Percentiles rank a stretch among this genome's conserved stretches.
Evolutionary conservation across 1,284 basidiomycete species (phyloP).

Genomic region (Pisolithus thermaeus): DNA sequence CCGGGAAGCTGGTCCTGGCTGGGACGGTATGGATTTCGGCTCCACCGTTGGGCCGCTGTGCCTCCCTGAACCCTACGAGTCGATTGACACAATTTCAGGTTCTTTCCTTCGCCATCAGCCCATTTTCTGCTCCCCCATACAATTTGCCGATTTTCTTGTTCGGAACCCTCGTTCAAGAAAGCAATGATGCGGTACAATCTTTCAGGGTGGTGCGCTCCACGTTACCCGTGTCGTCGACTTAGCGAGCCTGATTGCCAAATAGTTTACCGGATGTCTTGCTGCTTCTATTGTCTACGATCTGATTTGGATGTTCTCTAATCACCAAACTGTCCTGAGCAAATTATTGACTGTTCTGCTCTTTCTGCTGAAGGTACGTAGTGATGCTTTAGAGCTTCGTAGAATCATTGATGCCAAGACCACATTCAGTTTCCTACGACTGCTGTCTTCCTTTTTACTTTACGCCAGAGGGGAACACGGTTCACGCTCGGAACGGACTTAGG

Average conservation of each 20-base stretch:
- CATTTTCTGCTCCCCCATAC: slow-evolving; percentile 58
- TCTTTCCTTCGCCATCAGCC: slow-evolving; percentile 56
- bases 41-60: too few species aligned
- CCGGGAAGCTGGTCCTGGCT: slow-evolving; percentile 59
- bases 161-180: slow-evolving; percentile 65
- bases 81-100: slow-evolving; percentile 22
- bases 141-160: slow-evolving; percentile 74
- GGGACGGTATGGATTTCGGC: slow-evolving; percentile 45
- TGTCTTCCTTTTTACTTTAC: slow-evolving; percentile 49
- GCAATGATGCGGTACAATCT: slow-evolving; percentile 54
- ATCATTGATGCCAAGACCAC: not conserved
- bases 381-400: not conserved
- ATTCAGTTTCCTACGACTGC: slow-evolving; percentile 52
- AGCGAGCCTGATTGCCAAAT: not conserved
- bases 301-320: slow-evolving; percentile 58
- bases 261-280: slow-evolving; percentile 64
- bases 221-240: not conserved
- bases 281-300: slow-evolving; percentile 62
- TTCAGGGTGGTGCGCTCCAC: slow-evolving; percentile 48
- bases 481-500: slow-evolving; percentile 51
- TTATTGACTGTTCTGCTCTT: slow-evolving; percentile 55
- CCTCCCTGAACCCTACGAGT: not conserved
- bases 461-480: slow-evolving; percentile 60
- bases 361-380: slow-evolving; percentile 53
- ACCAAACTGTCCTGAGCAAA: slow-evolving; percentile 50